These are phyloP conservation scores for Cucurbita pepo DNA, from an alignment of 306 rosid species.

Conservation along the genomic window DNA sequence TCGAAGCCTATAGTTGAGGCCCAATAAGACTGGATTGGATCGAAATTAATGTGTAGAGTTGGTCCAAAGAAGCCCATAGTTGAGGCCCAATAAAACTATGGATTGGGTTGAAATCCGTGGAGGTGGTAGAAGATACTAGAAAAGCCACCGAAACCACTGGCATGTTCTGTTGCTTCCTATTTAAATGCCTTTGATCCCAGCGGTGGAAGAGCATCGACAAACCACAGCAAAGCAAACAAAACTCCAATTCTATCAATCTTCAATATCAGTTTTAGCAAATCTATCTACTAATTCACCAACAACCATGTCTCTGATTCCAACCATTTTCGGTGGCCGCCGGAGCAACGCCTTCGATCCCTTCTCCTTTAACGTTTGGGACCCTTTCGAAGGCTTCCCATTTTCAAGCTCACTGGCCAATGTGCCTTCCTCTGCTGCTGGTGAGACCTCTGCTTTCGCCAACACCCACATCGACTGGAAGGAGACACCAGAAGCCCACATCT, in stretches of 20 bases:
- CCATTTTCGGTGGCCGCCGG: neutral
- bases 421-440: conserved; percentile 5
- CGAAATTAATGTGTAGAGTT: too few species aligned
- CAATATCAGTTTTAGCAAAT: too few species aligned
- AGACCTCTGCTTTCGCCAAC: conserved; percentile 20
- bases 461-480: conserved; percentile 26
- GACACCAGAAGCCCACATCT: conserved; percentile 20
- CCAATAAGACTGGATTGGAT: too few species aligned
- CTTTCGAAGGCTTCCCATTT: conserved; percentile 4
- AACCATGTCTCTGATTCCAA: conserved; percentile 12
- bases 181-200: neutral
- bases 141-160: neutral
- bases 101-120: neutral
- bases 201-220: too few species aligned
- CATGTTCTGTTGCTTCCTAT: neutral
- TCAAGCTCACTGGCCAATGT: neutral
- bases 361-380: conserved; percentile 20
- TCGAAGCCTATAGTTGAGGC: too few species aligned
- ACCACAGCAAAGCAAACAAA: neutral
- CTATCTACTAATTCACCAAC: neutral
- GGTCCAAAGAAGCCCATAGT: too few species aligned
- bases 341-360: conserved; percentile 4
- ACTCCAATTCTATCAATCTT: neutral
- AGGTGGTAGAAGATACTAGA: neutral
- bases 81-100: too few species aligned